These are phyloP conservation scores for Arthroderma sp. DNA, from an alignment of 2,329 filamentous ascomycete species.

Conservation along the genomic window DNA sequence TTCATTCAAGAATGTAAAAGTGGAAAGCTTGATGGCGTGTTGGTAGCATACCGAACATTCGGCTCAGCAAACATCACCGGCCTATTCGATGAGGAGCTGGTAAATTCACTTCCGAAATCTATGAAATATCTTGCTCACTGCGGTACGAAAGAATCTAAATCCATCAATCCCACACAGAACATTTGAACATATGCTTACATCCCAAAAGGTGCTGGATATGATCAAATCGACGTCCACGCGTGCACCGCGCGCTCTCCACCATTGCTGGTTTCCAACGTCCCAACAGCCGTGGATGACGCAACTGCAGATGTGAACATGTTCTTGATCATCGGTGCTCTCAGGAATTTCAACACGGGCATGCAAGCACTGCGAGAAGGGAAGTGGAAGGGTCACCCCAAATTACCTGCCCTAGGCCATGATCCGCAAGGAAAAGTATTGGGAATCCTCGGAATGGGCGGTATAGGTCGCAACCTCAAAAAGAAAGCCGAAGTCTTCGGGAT, in stretches of 20 bases:
- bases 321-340: slow-evolving; percentile 64
- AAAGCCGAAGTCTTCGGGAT: slow-evolving; percentile 67
- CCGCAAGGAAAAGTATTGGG: slow-evolving; percentile 66
- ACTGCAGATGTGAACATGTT: slow-evolving; percentile 75
- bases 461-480: slow-evolving; percentile 61
- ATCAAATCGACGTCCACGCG: slow-evolving; percentile 61
- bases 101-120: slow-evolving; percentile 35
- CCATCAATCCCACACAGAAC: neutral
- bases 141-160: slow-evolving; percentile 17
- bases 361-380: slow-evolving; percentile 49
- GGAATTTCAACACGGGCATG: slow-evolving; percentile 59
- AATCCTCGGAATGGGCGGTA: slow-evolving; percentile 76
- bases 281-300: slow-evolving; percentile 67
- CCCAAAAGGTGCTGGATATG: slow-evolving; percentile 58
- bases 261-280: slow-evolving; percentile 66
- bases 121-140: slow-evolving; percentile 28
- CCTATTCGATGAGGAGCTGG: slow-evolving; percentile 55
- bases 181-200: neutral
- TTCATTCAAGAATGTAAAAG: slow-evolving; percentile 57
- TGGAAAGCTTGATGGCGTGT: slow-evolving; percentile 52
- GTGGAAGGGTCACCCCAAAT: slow-evolving; percentile 48
- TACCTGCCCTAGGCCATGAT: slow-evolving; percentile 54
- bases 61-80: slow-evolving; percentile 52
- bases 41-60: slow-evolving; percentile 60
- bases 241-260: slow-evolving; percentile 48